phyloP scores from a whole-genome alignment of 2,329 filamentous ascomycete species.

The Colletotrichum sojae region DNA sequence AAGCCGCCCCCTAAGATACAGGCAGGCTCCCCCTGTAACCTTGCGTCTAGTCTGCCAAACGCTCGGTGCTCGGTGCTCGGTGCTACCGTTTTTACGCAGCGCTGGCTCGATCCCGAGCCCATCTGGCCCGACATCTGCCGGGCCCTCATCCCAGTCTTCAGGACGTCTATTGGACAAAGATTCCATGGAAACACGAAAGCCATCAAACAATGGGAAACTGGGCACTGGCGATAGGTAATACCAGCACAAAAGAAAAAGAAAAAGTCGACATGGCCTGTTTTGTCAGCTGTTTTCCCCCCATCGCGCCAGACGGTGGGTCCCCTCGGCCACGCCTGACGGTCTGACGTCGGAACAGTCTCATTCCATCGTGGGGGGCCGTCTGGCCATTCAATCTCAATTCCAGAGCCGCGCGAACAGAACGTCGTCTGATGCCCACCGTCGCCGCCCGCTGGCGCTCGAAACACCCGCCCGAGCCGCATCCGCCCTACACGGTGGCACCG shows the following conservation, averaged over 20 bases:
- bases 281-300: conserved; percentile 29
- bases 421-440: not conserved
- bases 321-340: conserved; percentile 4
- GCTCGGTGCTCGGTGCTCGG: conserved; percentile 13
- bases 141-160: not conserved
- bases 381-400: too few species aligned
- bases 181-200: too few species aligned
- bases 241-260: not conserved
- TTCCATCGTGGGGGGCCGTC: not conserved
- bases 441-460: not conserved
- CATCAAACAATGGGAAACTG: too few species aligned
- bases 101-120: conserved; percentile 20
- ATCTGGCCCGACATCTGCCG: not conserved
- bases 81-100: not conserved
- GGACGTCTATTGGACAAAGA: conserved; percentile 4
- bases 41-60: too few species aligned
- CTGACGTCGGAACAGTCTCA: conserved; percentile 35
- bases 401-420: too few species aligned
- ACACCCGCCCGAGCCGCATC: conserved; percentile 1
- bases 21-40: too few species aligned
- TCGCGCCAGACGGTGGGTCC: conserved; percentile 25
- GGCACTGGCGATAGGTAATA: too few species aligned
- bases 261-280: conserved; percentile 21
- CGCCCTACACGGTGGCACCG: too few species aligned
- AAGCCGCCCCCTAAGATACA: too few species aligned